Percentiles rank a stretch among this genome's conserved stretches.
Conservation (phyloP, 352 stramenopile species). For the Phytopythium vexans region DNA sequence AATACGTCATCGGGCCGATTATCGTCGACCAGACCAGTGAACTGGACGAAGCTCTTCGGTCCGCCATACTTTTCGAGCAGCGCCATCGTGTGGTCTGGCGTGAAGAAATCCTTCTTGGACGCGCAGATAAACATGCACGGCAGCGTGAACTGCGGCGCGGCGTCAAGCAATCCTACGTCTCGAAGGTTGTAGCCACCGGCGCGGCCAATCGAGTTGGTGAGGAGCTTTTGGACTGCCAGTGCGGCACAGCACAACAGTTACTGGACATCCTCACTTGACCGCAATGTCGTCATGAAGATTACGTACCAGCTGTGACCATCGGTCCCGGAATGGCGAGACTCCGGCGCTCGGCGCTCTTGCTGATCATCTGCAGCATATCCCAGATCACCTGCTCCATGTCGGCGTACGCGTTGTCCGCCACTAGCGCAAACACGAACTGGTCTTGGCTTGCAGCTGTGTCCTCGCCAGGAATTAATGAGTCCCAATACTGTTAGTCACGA, state of each 20-base stretch:
- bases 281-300: not conserved
- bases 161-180: slow-evolving; percentile 51
- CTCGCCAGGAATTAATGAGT: not conserved
- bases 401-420: slow-evolving; percentile 60
- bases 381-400: slow-evolving; percentile 76
- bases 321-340: slow-evolving; percentile 55
- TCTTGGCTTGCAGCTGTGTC: not conserved
- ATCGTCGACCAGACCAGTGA: slow-evolving; percentile 53
- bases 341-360: slow-evolving; percentile 64
- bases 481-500: not conserved
- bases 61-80: slow-evolving; percentile 60
- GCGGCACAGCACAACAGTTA: not conserved
- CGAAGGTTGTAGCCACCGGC: slow-evolving; percentile 49
- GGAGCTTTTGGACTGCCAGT: slow-evolving; percentile 46
- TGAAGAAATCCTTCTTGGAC: slow-evolving; percentile 75
- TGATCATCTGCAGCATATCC: slow-evolving; percentile 73
- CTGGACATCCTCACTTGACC: not conserved
- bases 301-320: slow-evolving; percentile 48
- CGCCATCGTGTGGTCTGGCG: slow-evolving; percentile 44
- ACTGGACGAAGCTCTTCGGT: slow-evolving; percentile 52
- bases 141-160: slow-evolving; percentile 31
- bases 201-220: slow-evolving; percentile 65
- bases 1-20: slow-evolving; percentile 54
- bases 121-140: slow-evolving; percentile 69
- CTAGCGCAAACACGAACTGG: slow-evolving; percentile 61